These are phyloP conservation scores for Tephrocybe sp. DNA, from an alignment of 768 basidiomycete genomes.

Conservation along the genomic window DNA sequence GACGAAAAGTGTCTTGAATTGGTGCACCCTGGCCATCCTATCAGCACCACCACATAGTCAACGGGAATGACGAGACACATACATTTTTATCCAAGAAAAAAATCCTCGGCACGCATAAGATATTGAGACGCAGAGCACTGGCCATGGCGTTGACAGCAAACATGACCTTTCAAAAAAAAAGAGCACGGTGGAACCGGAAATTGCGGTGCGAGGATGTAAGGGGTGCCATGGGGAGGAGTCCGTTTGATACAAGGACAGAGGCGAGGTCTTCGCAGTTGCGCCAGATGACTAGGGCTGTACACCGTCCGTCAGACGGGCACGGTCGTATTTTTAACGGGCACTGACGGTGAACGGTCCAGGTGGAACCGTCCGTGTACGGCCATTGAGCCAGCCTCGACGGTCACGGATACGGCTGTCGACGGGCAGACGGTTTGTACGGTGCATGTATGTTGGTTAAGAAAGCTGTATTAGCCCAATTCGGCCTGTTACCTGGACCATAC, in stretches of 20 bases:
- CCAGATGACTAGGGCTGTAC: too few species aligned
- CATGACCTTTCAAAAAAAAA: conserved; percentile 39
- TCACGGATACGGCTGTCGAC: too few species aligned
- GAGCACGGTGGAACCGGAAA: conserved; percentile 31
- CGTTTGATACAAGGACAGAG: conserved; percentile 26
- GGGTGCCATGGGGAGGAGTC: conserved; percentile 34
- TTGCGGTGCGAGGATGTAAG: conserved; percentile 20
- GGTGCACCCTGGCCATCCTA: background rate
- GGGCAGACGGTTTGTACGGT: too few species aligned
- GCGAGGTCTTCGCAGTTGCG: conserved; percentile 24
- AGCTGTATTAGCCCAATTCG: too few species aligned
- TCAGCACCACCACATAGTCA: background rate
- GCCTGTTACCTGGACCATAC: too few species aligned
- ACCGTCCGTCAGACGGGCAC: too few species aligned
- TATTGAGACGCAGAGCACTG: conserved; percentile 22
- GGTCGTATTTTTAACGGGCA: too few species aligned
- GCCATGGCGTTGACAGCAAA: conserved; percentile 31
- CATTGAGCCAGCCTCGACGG: too few species aligned
- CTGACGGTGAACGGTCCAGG: too few species aligned
- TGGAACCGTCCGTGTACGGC: too few species aligned
- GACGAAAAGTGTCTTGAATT: background rate
- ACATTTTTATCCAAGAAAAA: conserved; percentile 16
- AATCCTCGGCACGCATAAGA: conserved; percentile 22
- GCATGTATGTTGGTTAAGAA: too few species aligned
- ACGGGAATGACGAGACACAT: conserved; percentile 10